Percentiles rank a stretch among this genome's conserved stretches.
These are phyloP conservation scores for Candida sp. DNA, from an alignment of 1,139 yeast genomes.

Conservation along the genomic window DNA sequence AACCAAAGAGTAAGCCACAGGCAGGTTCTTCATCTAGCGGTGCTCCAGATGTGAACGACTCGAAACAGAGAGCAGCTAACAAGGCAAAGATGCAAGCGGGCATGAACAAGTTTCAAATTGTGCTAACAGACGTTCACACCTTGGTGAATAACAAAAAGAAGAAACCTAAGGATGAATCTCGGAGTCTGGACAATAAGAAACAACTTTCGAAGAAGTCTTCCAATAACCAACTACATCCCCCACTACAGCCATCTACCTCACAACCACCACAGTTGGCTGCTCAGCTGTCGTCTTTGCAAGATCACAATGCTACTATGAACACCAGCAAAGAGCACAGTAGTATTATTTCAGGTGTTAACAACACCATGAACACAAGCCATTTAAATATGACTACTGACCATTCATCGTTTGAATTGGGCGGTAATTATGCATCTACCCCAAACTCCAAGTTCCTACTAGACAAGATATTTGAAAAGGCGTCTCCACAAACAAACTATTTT, in stretches of 20 bases:
- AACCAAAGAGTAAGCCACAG: background rate
- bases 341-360: conserved; percentile 20
- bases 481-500: conserved; percentile 27
- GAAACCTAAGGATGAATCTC: conserved; percentile 18
- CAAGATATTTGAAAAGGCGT: conserved; percentile 43
- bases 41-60: background rate
- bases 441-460: conserved; percentile 46
- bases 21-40: background rate
- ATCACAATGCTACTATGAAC: conserved; percentile 17
- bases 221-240: conserved; percentile 10
- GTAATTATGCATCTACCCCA: conserved; percentile 41
- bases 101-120: conserved; percentile 56
- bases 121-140: conserved; percentile 54
- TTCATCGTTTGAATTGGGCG: conserved; percentile 43
- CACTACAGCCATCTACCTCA: conserved; percentile 5
- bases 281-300: conserved; percentile 11
- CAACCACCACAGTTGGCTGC: conserved; percentile 9
- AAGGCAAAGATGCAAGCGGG: conserved; percentile 48
- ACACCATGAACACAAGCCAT: conserved; percentile 28
- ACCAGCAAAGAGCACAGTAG: conserved; percentile 26
- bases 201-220: conserved; percentile 1
- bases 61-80: conserved; percentile 14
- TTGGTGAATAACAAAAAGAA: conserved; percentile 42
- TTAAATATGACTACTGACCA: conserved; percentile 31
- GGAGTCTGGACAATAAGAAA: background rate